Evolutionary conservation across 805 yeast species (phyloP), one percentile per base, ranked within the genome.

Genomic region (Candida germanica): DNA sequence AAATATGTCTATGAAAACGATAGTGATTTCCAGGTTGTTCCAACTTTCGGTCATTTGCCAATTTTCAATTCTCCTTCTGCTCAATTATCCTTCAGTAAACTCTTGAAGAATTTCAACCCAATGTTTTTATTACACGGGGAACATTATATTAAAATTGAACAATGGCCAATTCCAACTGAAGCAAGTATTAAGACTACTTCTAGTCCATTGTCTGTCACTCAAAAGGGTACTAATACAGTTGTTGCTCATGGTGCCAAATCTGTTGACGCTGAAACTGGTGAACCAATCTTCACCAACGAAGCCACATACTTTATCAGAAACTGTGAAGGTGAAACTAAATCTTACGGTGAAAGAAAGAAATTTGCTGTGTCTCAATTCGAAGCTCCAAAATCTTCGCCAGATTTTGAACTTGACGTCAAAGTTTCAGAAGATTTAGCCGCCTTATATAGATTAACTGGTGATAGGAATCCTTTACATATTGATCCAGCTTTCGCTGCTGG

Each of bases 51-150:
- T 39, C 95, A 87, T 34, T 79, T 91, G 50, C 91, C 96, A 25
- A 80, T 81, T 43, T 83, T 89, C 79, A 72, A 75, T 47, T 75
- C 80, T 31, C 74, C 70, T 33, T 66, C 73, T 50, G 67, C 79
- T 38, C 75, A 75, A 39, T 58, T 78, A 37, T 72, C 83, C 23
- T 76, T 83, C 56, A 66, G 73, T 42, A 67, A 71, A 40, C 59
- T 81, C 29, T 79, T 91, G 49, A 83, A 80, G 40, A 80, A 86
- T 64, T 91, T 87, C 72, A 86, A 87, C 63, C 95, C 93, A 42
- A 82, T 87, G 78, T 73, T 83, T 62, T 72, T 91, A 54, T 74
- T 91, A 49, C 98, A 91, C 59, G 98, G 98, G 41, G 98, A 91
- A 66, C 97, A 91, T 60, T 91, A 84, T 62, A 69, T 89, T 50